Percentiles rank a stretch among this genome's conserved stretches.
phyloP scores from a whole-genome alignment of 2,329 filamentous ascomycete genomes.

The Paramyrothecium roridum region DNA sequence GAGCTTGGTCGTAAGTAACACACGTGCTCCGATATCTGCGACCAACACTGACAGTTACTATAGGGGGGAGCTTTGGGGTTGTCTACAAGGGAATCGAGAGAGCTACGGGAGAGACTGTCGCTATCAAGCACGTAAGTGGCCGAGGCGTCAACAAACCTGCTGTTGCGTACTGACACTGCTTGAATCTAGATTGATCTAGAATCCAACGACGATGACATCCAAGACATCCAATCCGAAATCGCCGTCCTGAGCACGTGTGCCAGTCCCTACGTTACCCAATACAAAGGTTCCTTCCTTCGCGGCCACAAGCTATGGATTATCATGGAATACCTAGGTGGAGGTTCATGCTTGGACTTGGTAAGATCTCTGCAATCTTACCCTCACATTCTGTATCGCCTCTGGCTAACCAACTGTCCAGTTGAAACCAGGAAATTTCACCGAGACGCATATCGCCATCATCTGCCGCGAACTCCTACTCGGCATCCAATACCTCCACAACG shows the following conservation, averaged over 20 bases:
- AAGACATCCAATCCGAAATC: slow-evolving; percentile 97
- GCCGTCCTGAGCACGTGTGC: slow-evolving; percentile 91
- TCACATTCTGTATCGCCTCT: slow-evolving; percentile 1
- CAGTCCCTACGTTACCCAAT: slow-evolving; percentile 91
- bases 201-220: slow-evolving; percentile 96
- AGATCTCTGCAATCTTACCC: slow-evolving; percentile 14
- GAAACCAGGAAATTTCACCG: slow-evolving; percentile 84
- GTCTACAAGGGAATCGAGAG: slow-evolving; percentile 97
- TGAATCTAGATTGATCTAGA: slow-evolving; percentile 87
- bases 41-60: slow-evolving; percentile 7
- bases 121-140: slow-evolving; percentile 84
- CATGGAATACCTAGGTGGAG: slow-evolving; percentile 96
- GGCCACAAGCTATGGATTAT: slow-evolving; percentile 99
- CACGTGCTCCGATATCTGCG: not conserved
- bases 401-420: slow-evolving; percentile 53
- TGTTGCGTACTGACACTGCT: slow-evolving; percentile 10
- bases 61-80: slow-evolving; percentile 91
- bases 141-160: slow-evolving; percentile 8
- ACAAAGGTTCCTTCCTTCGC: slow-evolving; percentile 93
- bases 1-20: slow-evolving; percentile 81
- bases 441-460: slow-evolving; percentile 89
- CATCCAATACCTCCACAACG: slow-evolving; percentile 87
- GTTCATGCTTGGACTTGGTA: slow-evolving; percentile 92
- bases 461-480: slow-evolving; percentile 88
- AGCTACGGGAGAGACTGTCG: slow-evolving; percentile 85